Conservation (phyloP, 2,329 filamentous ascomycete genomes). For the Xylariales sp. region DNA sequence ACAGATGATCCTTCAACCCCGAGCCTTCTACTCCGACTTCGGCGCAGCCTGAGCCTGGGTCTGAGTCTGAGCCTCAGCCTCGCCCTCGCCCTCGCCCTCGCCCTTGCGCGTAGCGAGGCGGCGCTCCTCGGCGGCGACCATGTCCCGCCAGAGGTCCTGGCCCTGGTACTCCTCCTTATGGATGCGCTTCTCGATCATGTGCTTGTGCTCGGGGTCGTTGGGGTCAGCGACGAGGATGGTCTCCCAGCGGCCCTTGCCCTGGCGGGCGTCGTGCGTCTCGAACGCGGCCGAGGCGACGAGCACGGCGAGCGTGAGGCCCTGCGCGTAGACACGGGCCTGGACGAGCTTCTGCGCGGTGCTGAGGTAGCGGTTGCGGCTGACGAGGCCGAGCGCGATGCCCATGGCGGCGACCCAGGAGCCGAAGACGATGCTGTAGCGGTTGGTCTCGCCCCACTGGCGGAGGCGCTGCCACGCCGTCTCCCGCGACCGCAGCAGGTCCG, state of each 20-base stretch:
- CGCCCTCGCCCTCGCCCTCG: constrained; percentile 37
- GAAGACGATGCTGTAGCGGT: constrained; percentile 89
- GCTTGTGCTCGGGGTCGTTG: constrained; percentile 83
- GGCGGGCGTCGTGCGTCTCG: constrained; percentile 81
- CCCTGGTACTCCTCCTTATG: constrained; percentile 89
- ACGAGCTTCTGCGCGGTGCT: constrained; percentile 86
- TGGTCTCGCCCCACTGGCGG: constrained; percentile 78
- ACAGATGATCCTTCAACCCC: too few relatives aligned
- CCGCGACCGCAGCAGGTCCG: constrained; percentile 65
- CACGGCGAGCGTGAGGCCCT: constrained; percentile 87
- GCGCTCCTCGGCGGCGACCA: constrained; percentile 84
- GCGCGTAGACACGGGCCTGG: constrained; percentile 93
- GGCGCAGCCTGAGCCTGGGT: neutral
- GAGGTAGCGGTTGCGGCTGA: constrained; percentile 81
- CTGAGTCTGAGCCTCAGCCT: too few relatives aligned
- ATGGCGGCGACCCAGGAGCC: constrained; percentile 85
- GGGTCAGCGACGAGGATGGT: constrained; percentile 84
- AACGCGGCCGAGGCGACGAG: constrained; percentile 85
- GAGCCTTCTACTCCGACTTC: constrained; percentile 30
- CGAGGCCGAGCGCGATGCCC: constrained; percentile 77
- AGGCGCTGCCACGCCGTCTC: constrained; percentile 70
- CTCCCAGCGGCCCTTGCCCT: constrained; percentile 83
- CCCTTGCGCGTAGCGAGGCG: constrained; percentile 59
- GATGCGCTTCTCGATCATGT: constrained; percentile 85
- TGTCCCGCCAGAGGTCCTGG: constrained; percentile 94